A percentile compares a stretch with the other conserved stretches of the same genome.
phyloP scores from a whole-genome alignment of 2,329 filamentous ascomycete species.

The Paraconiothyrium sp. region DNA sequence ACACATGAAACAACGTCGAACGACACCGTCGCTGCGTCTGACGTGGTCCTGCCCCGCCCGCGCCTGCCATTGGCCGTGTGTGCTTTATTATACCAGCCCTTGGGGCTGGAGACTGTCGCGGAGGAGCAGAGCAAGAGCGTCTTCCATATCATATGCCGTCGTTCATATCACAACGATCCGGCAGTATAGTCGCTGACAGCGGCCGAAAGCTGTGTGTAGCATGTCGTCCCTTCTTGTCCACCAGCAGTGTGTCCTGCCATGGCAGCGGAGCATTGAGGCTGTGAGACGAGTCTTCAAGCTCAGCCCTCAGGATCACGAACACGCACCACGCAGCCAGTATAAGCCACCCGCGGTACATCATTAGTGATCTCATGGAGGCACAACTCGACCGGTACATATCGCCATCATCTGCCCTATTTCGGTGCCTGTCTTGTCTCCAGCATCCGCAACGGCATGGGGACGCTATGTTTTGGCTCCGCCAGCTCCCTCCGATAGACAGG shows the following conservation, averaged over 20 bases:
- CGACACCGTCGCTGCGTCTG: conserved; percentile 14
- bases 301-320: background rate
- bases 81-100: background rate
- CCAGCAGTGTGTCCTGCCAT: background rate
- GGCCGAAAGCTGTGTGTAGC: background rate
- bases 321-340: background rate
- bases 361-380: background rate
- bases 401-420: background rate
- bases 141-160: background rate
- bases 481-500: conserved; percentile 1
- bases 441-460: background rate
- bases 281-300: background rate
- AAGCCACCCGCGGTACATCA: background rate
- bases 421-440: background rate
- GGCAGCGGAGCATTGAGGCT: background rate
- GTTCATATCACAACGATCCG: background rate
- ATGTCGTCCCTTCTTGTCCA: background rate
- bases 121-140: background rate
- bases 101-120: background rate
- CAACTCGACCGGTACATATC: background rate
- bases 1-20: conserved; percentile 13
- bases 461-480: conserved; percentile 7
- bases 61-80: conserved; percentile 8
- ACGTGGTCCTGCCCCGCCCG: conserved; percentile 13
- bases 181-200: background rate